Conservation (phyloP, 257 asterid genomes). For the Nicotiana undulata region DNA sequence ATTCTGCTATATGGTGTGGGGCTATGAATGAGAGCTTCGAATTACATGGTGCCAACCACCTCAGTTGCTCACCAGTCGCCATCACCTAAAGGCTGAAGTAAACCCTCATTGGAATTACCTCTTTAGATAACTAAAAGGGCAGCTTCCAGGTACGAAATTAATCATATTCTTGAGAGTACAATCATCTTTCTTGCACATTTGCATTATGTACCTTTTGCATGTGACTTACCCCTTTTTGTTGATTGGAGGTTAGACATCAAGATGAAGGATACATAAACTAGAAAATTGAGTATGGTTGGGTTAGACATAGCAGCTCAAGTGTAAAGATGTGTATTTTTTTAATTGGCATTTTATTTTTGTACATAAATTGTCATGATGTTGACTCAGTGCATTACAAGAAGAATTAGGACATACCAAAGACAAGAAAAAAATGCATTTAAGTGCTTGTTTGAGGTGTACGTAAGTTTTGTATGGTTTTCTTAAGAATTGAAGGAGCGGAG, state of each 20-base stretch:
- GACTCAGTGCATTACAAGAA: background rate
- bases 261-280: background rate
- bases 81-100: conserved; percentile 12
- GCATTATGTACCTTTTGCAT: background rate
- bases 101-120: background rate
- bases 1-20: conserved; percentile 11
- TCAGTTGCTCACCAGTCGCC: conserved; percentile 20
- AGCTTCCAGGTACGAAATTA: background rate
- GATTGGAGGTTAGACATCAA: background rate
- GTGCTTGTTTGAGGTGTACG: background rate
- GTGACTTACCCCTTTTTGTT: background rate
- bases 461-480: background rate
- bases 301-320: background rate
- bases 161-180: conserved; percentile 6
- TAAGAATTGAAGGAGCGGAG: background rate
- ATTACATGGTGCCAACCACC: conserved; percentile 26
- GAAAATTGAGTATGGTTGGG: background rate
- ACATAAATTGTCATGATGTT: background rate
- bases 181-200: background rate
- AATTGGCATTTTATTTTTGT: background rate
- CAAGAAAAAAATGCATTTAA: background rate
- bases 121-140: background rate
- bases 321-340: background rate
- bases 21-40: conserved; percentile 3
- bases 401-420: background rate